Evolutionary conservation across 495 filamentous ascomycete species (phyloP), one percentile per base, ranked within the genome.

Genomic region (Bombardia bombarda): DNA sequence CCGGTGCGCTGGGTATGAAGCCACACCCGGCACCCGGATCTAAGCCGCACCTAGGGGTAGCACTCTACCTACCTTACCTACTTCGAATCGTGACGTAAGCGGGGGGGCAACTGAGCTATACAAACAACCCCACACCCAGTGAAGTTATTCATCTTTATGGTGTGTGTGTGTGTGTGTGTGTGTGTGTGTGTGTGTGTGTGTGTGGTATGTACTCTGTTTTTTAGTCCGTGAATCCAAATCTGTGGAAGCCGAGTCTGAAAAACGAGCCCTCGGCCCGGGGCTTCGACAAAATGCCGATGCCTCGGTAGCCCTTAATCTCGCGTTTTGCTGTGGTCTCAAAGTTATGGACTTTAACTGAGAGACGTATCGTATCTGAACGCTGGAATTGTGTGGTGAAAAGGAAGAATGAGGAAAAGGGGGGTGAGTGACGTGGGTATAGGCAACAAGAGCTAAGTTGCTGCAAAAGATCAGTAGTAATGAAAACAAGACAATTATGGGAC

Each of bases 201-300:
- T n/a, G n/a, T n/a, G 2, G 59, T 40, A 70, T 73, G 66, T 73
- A 65, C 68, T 72, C 67, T 63, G 66, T 68, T 67, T 60, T 70
- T 66, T 73, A 73, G 68, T 73, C 69, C 68, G 62, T 52, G 53
- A 49, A 55, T 66, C 70, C 67, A 69, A 70, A 65, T 52, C 62
- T 70, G 53, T 62, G 62, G 66, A 69, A 67, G 55, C 47, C 63
- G 60, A 61, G 47, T 73, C 70, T 73, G 70, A 71, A 53, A 69
- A 70, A 70, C 64, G 68, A 71, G 66, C 65, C 18, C 44, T 32
- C 52, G 43, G 43, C 32, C 25, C 32, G 21, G n/a, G 45, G 60
- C 51, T 43, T 36, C 49, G 50, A 51, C 31, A 32, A 39, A 21
- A 35, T 26, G 47, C 60, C 53, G 55, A 49, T 53, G 48, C 42